Percentiles rank a stretch among this genome's conserved stretches.
Evolutionary conservation across 345 rosid species (phyloP).

Genomic region (Carallia brachiata): DNA sequence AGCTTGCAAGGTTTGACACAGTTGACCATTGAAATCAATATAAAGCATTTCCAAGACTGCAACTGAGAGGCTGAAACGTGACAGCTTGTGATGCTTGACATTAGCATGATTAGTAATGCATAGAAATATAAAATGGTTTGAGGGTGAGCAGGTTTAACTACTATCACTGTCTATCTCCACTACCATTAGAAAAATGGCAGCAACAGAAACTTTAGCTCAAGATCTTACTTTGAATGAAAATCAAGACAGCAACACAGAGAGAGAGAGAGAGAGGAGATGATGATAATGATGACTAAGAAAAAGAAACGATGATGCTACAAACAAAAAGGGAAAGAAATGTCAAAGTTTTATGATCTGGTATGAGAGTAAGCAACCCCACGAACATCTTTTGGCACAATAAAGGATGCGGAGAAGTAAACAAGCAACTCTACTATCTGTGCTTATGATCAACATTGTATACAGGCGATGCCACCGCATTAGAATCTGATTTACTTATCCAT

Average conservation of each 20-base stretch:
- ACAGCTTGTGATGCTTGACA: background rate
- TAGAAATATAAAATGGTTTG: background rate
- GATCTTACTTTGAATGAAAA: no score
- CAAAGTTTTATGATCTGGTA: background rate
- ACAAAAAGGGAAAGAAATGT: background rate
- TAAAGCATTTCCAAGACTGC: background rate
- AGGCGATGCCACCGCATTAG: constrained; percentile 8
- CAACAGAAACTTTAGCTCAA: no score
- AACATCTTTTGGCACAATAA: no score
- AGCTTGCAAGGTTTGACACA: background rate
- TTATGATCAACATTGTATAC: background rate
- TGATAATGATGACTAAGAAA: background rate
- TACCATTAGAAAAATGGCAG: no score
- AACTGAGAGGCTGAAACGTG: background rate
- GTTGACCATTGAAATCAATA: background rate
- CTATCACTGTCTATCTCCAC: no score
- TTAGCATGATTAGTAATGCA: background rate
- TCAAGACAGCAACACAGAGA: background rate
- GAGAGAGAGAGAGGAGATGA: background rate
- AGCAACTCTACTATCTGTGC: background rate
- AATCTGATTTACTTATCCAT: constrained; percentile 18
- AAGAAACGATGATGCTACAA: background rate
- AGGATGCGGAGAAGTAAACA: background rate
- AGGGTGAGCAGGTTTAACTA: background rate
- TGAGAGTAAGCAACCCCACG: background rate